A percentile compares a stretch with the other conserved stretches of the same genome.
These are phyloP conservation scores for Sophora flavescens DNA, from an alignment of 306 rosid genomes.

Conservation along the genomic window DNA sequence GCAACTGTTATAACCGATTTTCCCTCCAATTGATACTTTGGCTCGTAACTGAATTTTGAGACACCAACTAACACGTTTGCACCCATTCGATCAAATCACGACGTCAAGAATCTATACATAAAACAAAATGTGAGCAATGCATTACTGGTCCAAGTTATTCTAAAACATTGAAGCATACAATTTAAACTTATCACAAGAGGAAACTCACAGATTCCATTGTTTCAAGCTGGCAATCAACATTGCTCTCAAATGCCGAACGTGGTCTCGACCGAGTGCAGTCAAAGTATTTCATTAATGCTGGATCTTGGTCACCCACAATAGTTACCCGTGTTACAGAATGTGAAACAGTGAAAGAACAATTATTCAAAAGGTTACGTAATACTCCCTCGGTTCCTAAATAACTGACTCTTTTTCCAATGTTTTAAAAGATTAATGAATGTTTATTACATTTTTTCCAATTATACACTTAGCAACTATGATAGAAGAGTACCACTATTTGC, in stretches of 20 bases:
- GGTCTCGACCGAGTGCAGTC: conserved; percentile 72
- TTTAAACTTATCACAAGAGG: background rate
- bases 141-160: conserved; percentile 11
- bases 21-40: too few species aligned
- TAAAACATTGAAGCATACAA: background rate
- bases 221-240: conserved; percentile 78
- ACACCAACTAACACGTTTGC: too few species aligned
- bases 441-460: too few species aligned
- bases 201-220: conserved; percentile 92
- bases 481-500: too few species aligned
- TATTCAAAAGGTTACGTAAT: conserved; percentile 1
- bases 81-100: conserved; percentile 79
- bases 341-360: background rate
- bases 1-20: too few species aligned
- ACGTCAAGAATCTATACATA: conserved; percentile 74
- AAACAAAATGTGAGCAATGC: conserved; percentile 45
- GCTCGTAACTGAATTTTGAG: too few species aligned
- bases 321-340: conserved; percentile 66
- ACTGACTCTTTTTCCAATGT: too few species aligned
- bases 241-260: conserved; percentile 61
- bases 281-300: conserved; percentile 74
- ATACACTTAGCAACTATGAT: too few species aligned
- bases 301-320: conserved; percentile 91
- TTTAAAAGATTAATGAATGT: too few species aligned
- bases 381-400: background rate